Percentiles rank a stretch among this genome's conserved stretches.
Evolutionary conservation across 352 stramenopile genomes (phyloP).

Genomic region (Phytophthora pistaciae): DNA sequence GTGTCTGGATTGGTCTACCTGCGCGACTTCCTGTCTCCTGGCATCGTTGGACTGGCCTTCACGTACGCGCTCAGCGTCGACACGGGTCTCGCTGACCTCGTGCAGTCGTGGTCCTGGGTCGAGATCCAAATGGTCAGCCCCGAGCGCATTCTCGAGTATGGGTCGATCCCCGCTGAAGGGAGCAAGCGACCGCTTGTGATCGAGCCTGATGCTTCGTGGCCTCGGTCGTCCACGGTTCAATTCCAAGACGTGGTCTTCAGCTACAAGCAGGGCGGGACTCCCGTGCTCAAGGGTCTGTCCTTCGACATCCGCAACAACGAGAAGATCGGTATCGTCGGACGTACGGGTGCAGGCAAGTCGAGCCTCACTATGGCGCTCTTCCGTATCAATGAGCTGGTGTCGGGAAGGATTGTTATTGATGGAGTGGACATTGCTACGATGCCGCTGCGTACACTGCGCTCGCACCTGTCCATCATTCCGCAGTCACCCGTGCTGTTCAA

Average conservation of each 20-base stretch:
- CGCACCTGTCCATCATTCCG: conserved; percentile 46
- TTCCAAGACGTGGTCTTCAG: conserved; percentile 53
- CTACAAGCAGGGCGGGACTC: conserved; percentile 15
- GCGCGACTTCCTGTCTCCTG: conserved; percentile 47
- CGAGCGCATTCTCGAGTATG: conserved; percentile 59
- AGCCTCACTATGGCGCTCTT: conserved; percentile 87
- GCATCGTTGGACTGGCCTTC: conserved; percentile 86
- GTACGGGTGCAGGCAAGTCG: conserved; percentile 89
- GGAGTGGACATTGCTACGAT: conserved; percentile 42
- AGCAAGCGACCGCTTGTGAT: conserved; percentile 21
- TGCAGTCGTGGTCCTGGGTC: conserved; percentile 34
- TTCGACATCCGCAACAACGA: conserved; percentile 65
- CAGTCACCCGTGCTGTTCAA: conserved; percentile 91
- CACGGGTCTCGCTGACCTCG: conserved; percentile 71
- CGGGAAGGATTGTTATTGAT: conserved; percentile 47
- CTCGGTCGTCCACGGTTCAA: conserved; percentile 61
- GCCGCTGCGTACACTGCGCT: conserved; percentile 34
- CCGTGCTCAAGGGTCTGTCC: conserved; percentile 47
- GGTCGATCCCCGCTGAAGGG: conserved; percentile 38
- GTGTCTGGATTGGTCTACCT: conserved; percentile 54
- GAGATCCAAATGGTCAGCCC: conserved; percentile 58
- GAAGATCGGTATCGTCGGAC: conserved; percentile 85
- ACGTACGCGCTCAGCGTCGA: conserved; percentile 89
- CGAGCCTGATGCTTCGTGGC: conserved; percentile 61
- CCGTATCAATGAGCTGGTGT: conserved; percentile 79